Evolutionary conservation across 192 early-diverging fungal genomes (phyloP).

Genomic region (Coemansia sp.): DNA sequence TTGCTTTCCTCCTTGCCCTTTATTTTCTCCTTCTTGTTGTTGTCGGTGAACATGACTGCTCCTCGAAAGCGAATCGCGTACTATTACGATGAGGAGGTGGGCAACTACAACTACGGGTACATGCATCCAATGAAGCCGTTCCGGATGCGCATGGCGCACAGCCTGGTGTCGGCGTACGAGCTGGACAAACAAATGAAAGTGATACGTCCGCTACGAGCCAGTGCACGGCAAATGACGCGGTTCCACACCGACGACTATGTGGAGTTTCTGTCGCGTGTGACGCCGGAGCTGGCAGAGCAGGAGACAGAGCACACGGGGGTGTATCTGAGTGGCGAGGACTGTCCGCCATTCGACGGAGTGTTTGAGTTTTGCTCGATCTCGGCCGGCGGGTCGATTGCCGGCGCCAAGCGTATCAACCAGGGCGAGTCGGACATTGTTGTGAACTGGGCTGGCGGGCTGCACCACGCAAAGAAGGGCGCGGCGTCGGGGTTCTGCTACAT

Average conservation of each 20-base stretch:
- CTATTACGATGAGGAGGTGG: conserved; percentile 57
- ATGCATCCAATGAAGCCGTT: conserved; percentile 99
- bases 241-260: conserved; percentile 96
- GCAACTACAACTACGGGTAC: conserved; percentile 85
- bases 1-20: too few species aligned
- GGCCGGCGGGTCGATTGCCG: conserved; percentile 92
- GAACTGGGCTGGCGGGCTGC: conserved; percentile 96
- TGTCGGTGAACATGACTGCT: too few species aligned
- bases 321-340: conserved; percentile 90
- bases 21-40: too few species aligned
- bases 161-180: conserved; percentile 88
- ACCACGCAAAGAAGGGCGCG: conserved; percentile 95
- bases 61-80: conserved; percentile 47
- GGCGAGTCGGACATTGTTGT: conserved; percentile 89
- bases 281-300: conserved; percentile 66
- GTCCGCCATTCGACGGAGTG: conserved; percentile 94
- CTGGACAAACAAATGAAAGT: conserved; percentile 90
- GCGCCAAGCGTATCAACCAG: conserved; percentile 76
- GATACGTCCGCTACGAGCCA: conserved; percentile 73
- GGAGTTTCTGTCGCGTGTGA: conserved; percentile 78
- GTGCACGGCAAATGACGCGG: conserved; percentile 81
- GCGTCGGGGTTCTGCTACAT: conserved; percentile 98
- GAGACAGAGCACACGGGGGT: conserved; percentile 54
- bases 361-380: conserved; percentile 91
- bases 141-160: conserved; percentile 92